Base-by-base conservation (phyloP, 108 stramenopile species). In the Cyclotella cryptica region DNA sequence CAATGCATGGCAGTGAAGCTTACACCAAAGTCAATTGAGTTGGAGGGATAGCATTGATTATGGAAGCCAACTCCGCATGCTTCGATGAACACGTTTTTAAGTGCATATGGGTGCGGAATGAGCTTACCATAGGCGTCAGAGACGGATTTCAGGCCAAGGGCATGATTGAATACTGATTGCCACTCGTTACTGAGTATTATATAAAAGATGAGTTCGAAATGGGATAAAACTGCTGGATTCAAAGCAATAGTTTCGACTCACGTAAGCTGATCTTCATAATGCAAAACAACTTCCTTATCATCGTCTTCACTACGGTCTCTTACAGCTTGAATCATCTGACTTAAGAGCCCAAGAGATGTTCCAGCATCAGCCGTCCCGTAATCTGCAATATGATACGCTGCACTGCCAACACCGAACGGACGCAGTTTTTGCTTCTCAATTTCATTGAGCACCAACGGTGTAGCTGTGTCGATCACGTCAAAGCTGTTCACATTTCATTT, bases 281-380 rank as follows among this genome's bases (percentile, higher is more conserved):
- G 80, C 40, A 88, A 35, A 35, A 80, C 74, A 42, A 85, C 70
- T 52, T 85, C 80, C 60, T 76, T 59, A 14, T 78, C 58, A 18
- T 55, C 74, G 22, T 70, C 58, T 0, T 9, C 14, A 12, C 43
- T 47, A 15, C 39, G 66, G 10, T 66, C 27, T 52, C 86, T 46
- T 35, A 84, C 63, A 54, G 71, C 67, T 15, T 46, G 43, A 1
- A 82, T 77, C 30, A 84, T 64, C 43, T 78, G 59, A 27, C 49
- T 43, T 40, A 87, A 35, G 9, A 84, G 43, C 41, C 80, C 80
- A 40, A 84, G 51, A 0, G 68, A 72, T 39, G 85, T 85, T 11
- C 83, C 87, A 11, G 78, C 87, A 68, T 88, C 87, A 0, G 87
- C 85, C 6, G 87, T 88, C 62, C 87, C 85, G 51, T 76, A 88